Conservation (phyloP, 192 early-diverging fungal genomes). For the Coemansia sp. region DNA sequence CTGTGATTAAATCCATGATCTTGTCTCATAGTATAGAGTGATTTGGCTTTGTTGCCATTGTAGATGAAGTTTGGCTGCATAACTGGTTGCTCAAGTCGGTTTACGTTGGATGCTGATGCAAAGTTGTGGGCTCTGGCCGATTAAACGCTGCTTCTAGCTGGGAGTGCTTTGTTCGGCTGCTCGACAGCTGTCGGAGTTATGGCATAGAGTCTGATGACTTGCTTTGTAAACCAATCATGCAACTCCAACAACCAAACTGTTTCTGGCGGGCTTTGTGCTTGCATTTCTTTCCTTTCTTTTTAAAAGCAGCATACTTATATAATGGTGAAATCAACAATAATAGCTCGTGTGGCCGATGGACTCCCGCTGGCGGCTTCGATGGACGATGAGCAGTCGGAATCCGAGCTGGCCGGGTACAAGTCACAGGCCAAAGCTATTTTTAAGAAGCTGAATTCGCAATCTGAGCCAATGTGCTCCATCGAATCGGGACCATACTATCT, state of each 20-base stretch:
- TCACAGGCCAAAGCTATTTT: constrained; percentile 92
- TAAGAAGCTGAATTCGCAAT: constrained; percentile 78
- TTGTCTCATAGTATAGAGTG: background rate
- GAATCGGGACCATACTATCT: constrained; percentile 87
- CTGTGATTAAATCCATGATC: background rate
- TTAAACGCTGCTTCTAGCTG: too few relatives aligned
- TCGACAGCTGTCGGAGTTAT: too few relatives aligned
- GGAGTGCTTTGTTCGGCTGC: too few relatives aligned
- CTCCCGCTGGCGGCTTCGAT: constrained; percentile 92
- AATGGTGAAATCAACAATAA: constrained; percentile 94
- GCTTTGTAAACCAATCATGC: too few relatives aligned
- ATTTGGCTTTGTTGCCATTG: too few relatives aligned
- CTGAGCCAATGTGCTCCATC: constrained; percentile 90
- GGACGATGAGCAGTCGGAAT: constrained; percentile 83
- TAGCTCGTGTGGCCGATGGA: constrained; percentile 90
- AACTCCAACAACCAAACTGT: too few relatives aligned
- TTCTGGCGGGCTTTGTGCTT: background rate
- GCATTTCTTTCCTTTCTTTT: background rate
- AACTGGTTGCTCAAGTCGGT: too few relatives aligned
- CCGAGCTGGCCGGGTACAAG: constrained; percentile 88
- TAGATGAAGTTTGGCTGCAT: too few relatives aligned
- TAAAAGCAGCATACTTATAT: background rate
- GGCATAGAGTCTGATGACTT: too few relatives aligned
- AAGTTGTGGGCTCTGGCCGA: too few relatives aligned
- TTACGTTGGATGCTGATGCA: too few relatives aligned